Conservation (phyloP, 2,329 filamentous ascomycete species). For the Talaromyces sp. region DNA sequence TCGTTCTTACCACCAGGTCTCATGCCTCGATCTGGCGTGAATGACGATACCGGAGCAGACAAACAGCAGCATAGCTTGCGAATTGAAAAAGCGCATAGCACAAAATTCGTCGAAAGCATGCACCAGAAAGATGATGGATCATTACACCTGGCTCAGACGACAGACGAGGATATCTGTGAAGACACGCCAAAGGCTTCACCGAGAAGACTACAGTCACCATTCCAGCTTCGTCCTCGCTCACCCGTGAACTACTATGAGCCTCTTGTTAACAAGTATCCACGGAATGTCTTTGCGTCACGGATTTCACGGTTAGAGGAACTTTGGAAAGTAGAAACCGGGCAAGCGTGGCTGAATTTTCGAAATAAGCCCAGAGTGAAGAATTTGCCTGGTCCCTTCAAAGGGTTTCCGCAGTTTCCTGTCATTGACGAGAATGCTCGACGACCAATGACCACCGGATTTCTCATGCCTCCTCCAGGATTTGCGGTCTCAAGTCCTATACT, state of each 20-base stretch:
- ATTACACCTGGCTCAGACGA: neutral
- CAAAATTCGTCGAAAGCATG: neutral
- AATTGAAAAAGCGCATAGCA: neutral
- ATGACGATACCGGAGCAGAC: neutral
- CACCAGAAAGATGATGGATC: neutral
- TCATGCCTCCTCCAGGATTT: constrained; percentile 10
- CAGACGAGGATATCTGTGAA: neutral
- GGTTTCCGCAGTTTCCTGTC: neutral
- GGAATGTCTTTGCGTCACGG: constrained; percentile 7
- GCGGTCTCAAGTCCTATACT: neutral
- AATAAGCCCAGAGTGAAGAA: neutral
- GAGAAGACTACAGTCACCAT: constrained; percentile 7
- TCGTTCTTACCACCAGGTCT: neutral
- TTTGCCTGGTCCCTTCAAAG: constrained; percentile 7
- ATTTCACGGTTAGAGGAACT: neutral
- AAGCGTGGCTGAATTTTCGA: neutral
- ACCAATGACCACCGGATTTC: neutral
- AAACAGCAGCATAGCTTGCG: neutral
- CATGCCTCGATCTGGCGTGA: neutral
- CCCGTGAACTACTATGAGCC: neutral
- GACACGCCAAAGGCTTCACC: neutral
- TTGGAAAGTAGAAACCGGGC: neutral
- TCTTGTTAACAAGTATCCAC: constrained; percentile 12
- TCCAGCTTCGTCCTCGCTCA: neutral
- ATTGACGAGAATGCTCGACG: neutral